These are phyloP conservation scores for Hortaea sp. DNA, from an alignment of 2,329 filamentous ascomycete genomes.

Conservation along the genomic window DNA sequence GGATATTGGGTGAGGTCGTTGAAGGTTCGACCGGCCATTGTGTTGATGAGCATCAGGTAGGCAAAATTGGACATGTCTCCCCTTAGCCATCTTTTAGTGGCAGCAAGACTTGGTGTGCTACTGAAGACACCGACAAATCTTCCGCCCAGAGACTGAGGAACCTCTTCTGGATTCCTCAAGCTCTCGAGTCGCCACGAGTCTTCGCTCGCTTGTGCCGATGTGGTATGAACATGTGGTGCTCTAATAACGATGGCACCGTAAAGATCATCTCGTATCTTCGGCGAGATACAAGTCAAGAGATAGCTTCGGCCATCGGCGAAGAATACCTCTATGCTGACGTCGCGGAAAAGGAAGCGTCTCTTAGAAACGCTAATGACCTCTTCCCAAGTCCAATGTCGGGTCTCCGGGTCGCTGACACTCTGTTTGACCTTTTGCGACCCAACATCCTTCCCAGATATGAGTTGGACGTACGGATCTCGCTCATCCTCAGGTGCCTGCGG, in stretches of 20 bases:
- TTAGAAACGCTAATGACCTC: conserved; percentile 95
- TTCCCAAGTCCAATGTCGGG: conserved; percentile 84
- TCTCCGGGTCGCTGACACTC: conserved; percentile 58
- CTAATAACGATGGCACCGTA: conserved; percentile 65
- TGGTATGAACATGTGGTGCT: conserved; percentile 61
- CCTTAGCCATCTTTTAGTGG: conserved; percentile 80
- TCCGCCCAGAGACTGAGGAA: conserved; percentile 61
- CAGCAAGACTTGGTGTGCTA: conserved; percentile 67
- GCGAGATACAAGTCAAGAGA: conserved; percentile 72
- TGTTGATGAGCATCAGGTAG: conserved; percentile 97
- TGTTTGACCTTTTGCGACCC: conserved; percentile 41
- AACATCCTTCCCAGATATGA: conserved; percentile 72
- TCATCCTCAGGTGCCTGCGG: conserved; percentile 89
- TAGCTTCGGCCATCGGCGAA: conserved; percentile 96
- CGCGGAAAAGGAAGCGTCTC: conserved; percentile 84
- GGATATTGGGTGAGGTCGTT: conserved; percentile 98
- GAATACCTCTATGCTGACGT: conserved; percentile 94
- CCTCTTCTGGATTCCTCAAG: conserved; percentile 57
- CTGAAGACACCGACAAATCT: conserved; percentile 92
- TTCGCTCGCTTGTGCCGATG: conserved; percentile 58
- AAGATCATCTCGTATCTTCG: conserved; percentile 65
- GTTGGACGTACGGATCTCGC: conserved; percentile 87
- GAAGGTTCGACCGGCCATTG: conserved; percentile 91
- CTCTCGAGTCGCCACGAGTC: conserved; percentile 88
- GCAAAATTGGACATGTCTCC: conserved; percentile 98